phyloP scores from a whole-genome alignment of 2,329 filamentous ascomycete species.

The Lasiodiplodia hormozganensis region DNA sequence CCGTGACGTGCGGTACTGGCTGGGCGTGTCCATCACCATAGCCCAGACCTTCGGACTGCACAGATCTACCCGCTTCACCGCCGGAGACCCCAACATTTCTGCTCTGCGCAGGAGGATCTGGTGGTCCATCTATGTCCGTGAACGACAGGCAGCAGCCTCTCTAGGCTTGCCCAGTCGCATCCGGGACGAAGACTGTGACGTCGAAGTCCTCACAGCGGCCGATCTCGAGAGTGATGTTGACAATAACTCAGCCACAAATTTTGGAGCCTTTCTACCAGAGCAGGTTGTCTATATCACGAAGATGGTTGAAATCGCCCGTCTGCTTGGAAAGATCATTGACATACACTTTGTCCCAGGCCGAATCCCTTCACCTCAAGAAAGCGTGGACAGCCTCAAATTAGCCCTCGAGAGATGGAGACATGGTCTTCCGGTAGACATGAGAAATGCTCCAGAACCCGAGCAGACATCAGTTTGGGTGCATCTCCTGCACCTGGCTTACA shows the following conservation, averaged over 20 bases:
- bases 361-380: neutral
- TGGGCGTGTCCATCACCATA: constrained; percentile 56
- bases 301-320: constrained; percentile 3
- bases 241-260: constrained; percentile 35
- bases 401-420: neutral
- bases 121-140: constrained; percentile 62
- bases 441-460: neutral
- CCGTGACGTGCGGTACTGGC: constrained; percentile 48
- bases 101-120: constrained; percentile 57
- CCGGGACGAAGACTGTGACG: constrained; percentile 58
- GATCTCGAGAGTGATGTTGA: constrained; percentile 48
- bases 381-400: neutral
- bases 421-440: neutral
- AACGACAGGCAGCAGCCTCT: constrained; percentile 56
- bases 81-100: constrained; percentile 38
- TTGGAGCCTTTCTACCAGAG: constrained; percentile 43
- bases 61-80: constrained; percentile 41
- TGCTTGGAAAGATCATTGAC: constrained; percentile 9
- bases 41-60: constrained; percentile 59
- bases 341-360: constrained; percentile 13
- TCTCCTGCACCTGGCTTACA: constrained; percentile 10
- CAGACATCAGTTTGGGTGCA: neutral
- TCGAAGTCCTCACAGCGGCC: constrained; percentile 46
- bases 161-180: constrained; percentile 56
- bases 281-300: constrained; percentile 35